These are phyloP conservation scores for Misopates orontium DNA, from an alignment of 257 asterid genomes.

Conservation along the genomic window DNA sequence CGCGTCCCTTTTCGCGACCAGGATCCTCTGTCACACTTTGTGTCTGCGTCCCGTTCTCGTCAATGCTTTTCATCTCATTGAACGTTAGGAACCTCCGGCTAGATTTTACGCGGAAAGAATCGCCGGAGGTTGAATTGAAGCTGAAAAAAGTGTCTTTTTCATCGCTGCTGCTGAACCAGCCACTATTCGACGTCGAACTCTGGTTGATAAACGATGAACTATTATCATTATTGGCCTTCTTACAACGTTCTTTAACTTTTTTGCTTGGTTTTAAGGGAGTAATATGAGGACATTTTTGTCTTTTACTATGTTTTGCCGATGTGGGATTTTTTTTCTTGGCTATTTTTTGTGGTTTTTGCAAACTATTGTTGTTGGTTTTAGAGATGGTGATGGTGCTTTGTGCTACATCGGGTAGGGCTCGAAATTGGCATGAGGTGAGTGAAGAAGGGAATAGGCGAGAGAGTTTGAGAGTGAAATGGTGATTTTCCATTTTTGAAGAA, in stretches of 20 bases:
- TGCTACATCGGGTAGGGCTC: conserved; percentile 46
- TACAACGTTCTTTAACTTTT: background rate
- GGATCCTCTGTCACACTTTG: too few species aligned
- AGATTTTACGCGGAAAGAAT: conserved; percentile 45
- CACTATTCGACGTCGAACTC: conserved; percentile 49
- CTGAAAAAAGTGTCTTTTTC: conserved; percentile 41
- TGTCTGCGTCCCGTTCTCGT: too few species aligned
- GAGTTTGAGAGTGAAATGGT: conserved; percentile 40
- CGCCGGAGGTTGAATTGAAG: conserved; percentile 57
- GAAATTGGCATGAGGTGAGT: conserved; percentile 51
- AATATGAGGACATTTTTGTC: conserved; percentile 26
- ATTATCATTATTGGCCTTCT: too few species aligned
- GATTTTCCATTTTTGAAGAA: conserved; percentile 41
- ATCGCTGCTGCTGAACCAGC: conserved; percentile 52
- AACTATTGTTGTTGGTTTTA: conserved; percentile 19
- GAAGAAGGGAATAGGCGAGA: conserved; percentile 68
- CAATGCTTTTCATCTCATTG: conserved; percentile 30
- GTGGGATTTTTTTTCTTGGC: background rate
- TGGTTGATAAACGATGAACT: too few species aligned
- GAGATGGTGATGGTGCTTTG: conserved; percentile 33
- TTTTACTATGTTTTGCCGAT: conserved; percentile 13
- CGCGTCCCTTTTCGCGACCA: too few species aligned
- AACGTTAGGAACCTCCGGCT: conserved; percentile 23
- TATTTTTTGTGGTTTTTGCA: background rate
- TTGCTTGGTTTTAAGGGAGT: background rate